These are phyloP conservation scores for Psilocybe cubensis DNA, from an alignment of 768 basidiomycete genomes.

Conservation along the genomic window DNA sequence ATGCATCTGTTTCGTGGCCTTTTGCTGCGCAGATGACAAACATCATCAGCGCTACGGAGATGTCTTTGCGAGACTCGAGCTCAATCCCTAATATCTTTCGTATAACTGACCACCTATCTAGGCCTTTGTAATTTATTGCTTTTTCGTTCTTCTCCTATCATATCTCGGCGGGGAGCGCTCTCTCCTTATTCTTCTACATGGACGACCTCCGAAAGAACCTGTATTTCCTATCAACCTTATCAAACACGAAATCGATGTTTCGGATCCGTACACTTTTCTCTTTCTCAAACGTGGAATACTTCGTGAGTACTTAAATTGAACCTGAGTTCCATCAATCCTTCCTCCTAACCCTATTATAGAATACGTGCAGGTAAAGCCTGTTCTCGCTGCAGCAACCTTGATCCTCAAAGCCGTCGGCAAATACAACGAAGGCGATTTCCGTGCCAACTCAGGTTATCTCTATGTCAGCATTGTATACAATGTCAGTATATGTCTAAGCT, in stretches of 20 bases:
- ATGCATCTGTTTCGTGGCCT: neutral
- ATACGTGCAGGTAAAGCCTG: conserved; percentile 96
- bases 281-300: conserved; percentile 95
- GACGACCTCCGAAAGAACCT: conserved; percentile 85
- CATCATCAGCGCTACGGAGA: too few relatives aligned
- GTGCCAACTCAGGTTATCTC: conserved; percentile 85
- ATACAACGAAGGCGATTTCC: conserved; percentile 89
- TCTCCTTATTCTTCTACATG: conserved; percentile 89
- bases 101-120: conserved; percentile 28
- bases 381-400: conserved; percentile 82
- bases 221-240: conserved; percentile 88
- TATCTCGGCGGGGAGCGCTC: conserved; percentile 94
- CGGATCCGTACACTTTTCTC: conserved; percentile 93
- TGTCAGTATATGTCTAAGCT: conserved; percentile 73
- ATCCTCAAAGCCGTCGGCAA: conserved; percentile 86
- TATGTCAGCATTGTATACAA: conserved; percentile 90
- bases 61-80: too few relatives aligned
- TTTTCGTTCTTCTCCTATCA: conserved; percentile 80
- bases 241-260: conserved; percentile 85
- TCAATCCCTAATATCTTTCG: too few relatives aligned
- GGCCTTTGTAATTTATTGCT: conserved; percentile 96
- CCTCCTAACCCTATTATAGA: conserved; percentile 49
- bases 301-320: conserved; percentile 56
- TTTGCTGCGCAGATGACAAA: neutral
- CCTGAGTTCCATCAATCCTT: neutral